phyloP scores from a whole-genome alignment of 106 monocot genomes.

The Chionographis japonica region DNA sequence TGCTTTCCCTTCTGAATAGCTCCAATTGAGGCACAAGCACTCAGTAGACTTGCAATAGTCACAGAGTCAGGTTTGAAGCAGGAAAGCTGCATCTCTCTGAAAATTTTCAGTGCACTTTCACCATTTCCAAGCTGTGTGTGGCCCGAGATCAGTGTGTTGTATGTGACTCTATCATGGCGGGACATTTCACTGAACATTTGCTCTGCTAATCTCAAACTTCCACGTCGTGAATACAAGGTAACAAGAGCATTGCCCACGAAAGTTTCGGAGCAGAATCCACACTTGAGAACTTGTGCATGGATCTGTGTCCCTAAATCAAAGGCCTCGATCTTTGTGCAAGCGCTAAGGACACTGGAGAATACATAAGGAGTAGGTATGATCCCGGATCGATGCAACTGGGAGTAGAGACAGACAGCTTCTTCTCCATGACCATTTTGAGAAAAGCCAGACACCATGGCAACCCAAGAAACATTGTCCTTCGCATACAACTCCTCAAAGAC shows the following conservation, averaged over 20 bases:
- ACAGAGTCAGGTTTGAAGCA: constrained; percentile 62
- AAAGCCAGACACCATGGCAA: constrained; percentile 79
- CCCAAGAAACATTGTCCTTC: constrained; percentile 63
- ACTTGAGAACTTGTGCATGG: constrained; percentile 57
- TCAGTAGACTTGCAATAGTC: constrained; percentile 57
- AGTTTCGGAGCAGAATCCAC: constrained; percentile 56
- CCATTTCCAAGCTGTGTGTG: constrained; percentile 47
- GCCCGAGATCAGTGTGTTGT: constrained; percentile 76
- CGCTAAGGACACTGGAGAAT: constrained; percentile 71
- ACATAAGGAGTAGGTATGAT: constrained; percentile 71
- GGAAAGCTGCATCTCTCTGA: constrained; percentile 45
- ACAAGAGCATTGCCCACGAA: constrained; percentile 79
- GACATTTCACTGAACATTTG: constrained; percentile 52
- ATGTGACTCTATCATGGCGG: constrained; percentile 52
- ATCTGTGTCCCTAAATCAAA: constrained; percentile 50
- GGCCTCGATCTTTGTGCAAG: constrained; percentile 47
- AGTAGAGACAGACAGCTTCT: constrained; percentile 55
- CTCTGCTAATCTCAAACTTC: constrained; percentile 35
- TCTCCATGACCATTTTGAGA: constrained; percentile 61
- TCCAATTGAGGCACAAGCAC: constrained; percentile 57
- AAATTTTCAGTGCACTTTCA: constrained; percentile 33
- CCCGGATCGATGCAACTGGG: constrained; percentile 36
- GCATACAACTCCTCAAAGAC: constrained; percentile 52
- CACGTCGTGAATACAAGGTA: constrained; percentile 46
- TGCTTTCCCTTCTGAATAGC: constrained; percentile 55